Base-by-base conservation (phyloP, 495 filamentous ascomycete genomes). In the Collariella sp. region DNA sequence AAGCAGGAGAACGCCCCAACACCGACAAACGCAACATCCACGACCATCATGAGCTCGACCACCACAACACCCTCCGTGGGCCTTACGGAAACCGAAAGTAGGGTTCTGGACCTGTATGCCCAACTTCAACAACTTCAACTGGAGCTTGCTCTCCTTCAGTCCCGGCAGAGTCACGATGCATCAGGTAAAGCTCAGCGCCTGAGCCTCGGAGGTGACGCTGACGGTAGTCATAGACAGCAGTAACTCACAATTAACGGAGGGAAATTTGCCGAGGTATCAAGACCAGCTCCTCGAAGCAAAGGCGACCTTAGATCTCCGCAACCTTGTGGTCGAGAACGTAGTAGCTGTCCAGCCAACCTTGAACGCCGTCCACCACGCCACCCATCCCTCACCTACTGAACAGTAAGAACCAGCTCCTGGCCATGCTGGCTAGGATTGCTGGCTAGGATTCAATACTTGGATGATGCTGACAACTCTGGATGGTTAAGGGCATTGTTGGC, bases 301-400 rank as follows among this genome's bases (percentile, higher is more conserved):
- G 63, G 82, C 85, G 43, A 72, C 74, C 41, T 86, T 88, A 62
- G 73, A 77, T 31, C 72, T 90, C 51, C 80, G 79, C 51, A 81
- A 81, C 59, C 80, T 79, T 56, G 78, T 87, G n/a, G 68, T 85
- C 12, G 78, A 81, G 45, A 82, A 73, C 46, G 79, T 86, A 23
- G 68, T 91, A 54, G 78, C 79, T 57, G 80, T 82, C 20, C 83
- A 87, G 61, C 87, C 88, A 10, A 83, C 83, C 44, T 69, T 94
- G 47, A 88, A 87, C 62, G 84, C 88, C 1, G 79, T 89, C 47
- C 86, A 91, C 64, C 70, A 81, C 45, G 85, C 82, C 43, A 81
- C 77, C 3, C 77, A 80, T 42, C 74, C 79, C n/a, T 81, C 79
- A 3, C 77, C 77, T 41, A 70, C 81, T 56, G 86, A 91, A 68